Evolutionary conservation across 345 rosid genomes (phyloP).

Genomic region (Hirschfeldia incana): DNA sequence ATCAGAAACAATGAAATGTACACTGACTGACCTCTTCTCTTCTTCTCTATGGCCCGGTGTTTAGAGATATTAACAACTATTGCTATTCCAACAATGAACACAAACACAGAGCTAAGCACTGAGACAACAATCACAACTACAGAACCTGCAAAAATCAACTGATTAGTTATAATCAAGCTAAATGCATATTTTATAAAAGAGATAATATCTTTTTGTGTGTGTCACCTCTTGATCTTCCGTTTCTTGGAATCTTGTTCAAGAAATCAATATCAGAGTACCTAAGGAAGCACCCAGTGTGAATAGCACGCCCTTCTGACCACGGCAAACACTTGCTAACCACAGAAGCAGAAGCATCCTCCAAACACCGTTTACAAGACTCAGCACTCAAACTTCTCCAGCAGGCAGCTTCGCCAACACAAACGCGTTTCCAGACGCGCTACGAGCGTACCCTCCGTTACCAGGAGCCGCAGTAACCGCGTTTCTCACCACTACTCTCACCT

Average conservation of each 20-base stretch:
- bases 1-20: neutral
- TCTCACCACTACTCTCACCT: constrained; percentile 52
- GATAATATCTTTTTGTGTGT: neutral
- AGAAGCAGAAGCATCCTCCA: constrained; percentile 65
- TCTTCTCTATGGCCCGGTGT: constrained; percentile 60
- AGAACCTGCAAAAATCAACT: constrained; percentile 47
- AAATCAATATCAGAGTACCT: constrained; percentile 78
- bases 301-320: constrained; percentile 79
- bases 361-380: constrained; percentile 65
- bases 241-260: constrained; percentile 56
- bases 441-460: constrained; percentile 51
- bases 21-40: constrained; percentile 58
- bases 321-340: constrained; percentile 66
- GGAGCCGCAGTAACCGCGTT: constrained; percentile 51
- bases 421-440: constrained; percentile 43
- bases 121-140: constrained; percentile 67
- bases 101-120: constrained; percentile 61
- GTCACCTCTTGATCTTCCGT: constrained; percentile 61
- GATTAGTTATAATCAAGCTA: neutral
- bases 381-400: constrained; percentile 79
- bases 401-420: constrained; percentile 59
- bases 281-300: constrained; percentile 85
- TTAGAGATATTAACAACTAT: constrained; percentile 63
- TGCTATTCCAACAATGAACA: constrained; percentile 55
- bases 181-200: too few relatives aligned